These are phyloP conservation scores for Endocladia muricata DNA, from an alignment of 31 red algal species.

Conservation along the genomic window DNA sequence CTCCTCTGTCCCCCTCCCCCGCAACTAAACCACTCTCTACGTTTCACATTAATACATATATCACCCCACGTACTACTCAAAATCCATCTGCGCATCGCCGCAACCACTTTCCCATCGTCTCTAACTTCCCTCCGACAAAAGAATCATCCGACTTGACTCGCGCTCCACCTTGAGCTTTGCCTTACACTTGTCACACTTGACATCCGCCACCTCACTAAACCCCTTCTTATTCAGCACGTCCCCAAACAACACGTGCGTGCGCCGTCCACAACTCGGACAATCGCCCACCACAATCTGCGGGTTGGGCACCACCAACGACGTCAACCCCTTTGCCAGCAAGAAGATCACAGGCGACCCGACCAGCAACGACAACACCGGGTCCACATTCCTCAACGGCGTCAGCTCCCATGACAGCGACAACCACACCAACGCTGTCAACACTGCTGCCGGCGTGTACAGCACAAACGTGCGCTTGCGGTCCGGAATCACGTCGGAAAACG, in stretches of 20 bases:
- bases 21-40: too few relatives aligned
- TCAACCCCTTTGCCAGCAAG: slow-evolving; percentile 47
- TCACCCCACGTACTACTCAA: too few relatives aligned
- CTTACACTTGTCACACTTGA: slow-evolving; percentile 89
- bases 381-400: slow-evolving; percentile 80
- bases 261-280: slow-evolving; percentile 86
- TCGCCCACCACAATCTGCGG: slow-evolving; percentile 92
- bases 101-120: too few relatives aligned
- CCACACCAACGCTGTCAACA: slow-evolving; percentile 77
- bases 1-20: too few relatives aligned
- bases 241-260: slow-evolving; percentile 88
- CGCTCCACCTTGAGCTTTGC: slow-evolving; percentile 77
- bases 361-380: slow-evolving; percentile 79
- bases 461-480: slow-evolving; percentile 76
- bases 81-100: too few relatives aligned
- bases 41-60: too few relatives aligned
- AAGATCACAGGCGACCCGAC: slow-evolving; percentile 84
- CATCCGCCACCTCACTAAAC: slow-evolving; percentile 54
- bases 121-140: slow-evolving; percentile 67
- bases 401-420: slow-evolving; percentile 80
- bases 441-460: slow-evolving; percentile 86
- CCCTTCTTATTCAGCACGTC: slow-evolving; percentile 80
- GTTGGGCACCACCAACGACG: slow-evolving; percentile 69
- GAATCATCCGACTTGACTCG: slow-evolving; percentile 69
- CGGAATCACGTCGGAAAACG: slow-evolving; percentile 79